Evolutionary conservation across 2,329 filamentous ascomycete genomes (phyloP).

Genomic region (Fusarium redolens): DNA sequence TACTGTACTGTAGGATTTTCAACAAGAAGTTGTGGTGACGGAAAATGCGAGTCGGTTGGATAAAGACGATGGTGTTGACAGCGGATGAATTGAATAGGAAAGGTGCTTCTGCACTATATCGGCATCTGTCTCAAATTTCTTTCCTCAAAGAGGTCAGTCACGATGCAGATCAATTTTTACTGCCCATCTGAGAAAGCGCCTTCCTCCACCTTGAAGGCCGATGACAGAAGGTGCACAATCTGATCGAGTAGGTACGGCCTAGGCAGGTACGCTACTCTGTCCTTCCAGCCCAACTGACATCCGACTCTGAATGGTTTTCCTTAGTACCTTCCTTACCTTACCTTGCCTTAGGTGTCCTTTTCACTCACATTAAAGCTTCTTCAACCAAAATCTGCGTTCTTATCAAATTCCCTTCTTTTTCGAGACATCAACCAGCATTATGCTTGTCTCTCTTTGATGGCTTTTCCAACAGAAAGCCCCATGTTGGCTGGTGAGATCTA

Average conservation of each 20-base stretch:
- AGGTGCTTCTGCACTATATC: not conserved
- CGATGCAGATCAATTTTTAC: constrained; percentile 8
- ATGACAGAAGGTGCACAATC: not conserved
- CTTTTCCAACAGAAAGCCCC: constrained; percentile 10
- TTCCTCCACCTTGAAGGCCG: not conserved
- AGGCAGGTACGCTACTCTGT: not conserved
- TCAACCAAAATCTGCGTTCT: constrained; percentile 4
- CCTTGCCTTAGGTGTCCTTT: not conserved
- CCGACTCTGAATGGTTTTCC: not conserved
- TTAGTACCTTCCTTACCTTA: not conserved
- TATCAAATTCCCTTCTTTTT: not conserved
- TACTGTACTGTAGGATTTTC: not conserved
- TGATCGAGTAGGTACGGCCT: not conserved
- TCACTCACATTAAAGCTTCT: constrained; percentile 1
- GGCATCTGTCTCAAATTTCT: not conserved
- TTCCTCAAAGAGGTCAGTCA: constrained; percentile 6
- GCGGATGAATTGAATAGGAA: constrained; percentile 9
- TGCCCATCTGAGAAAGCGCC: not conserved
- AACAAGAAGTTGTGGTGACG: not conserved
- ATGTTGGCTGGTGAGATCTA: constrained; percentile 22
- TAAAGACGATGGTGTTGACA: constrained; percentile 23
- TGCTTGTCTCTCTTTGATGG: constrained; percentile 8
- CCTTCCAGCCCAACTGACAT: not conserved
- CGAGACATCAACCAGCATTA: constrained; percentile 1
- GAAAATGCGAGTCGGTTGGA: constrained; percentile 4